phyloP scores from a whole-genome alignment of 768 basidiomycete species.

The button mushroom (Agaricus bisporus) region DNA sequence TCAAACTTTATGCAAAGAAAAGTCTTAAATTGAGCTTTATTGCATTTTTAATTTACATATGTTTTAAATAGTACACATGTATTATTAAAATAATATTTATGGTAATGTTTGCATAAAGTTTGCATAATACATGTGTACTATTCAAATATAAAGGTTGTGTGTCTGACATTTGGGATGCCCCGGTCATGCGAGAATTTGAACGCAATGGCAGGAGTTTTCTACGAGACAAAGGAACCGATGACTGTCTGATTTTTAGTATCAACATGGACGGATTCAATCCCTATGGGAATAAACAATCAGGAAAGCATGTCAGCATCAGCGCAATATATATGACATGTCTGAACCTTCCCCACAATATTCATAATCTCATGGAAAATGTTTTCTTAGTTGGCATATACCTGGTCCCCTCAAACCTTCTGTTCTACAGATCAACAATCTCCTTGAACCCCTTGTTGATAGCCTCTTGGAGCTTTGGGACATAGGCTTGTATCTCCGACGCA shows the following conservation, averaged over 20 bases:
- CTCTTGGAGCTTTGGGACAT: constrained; percentile 21
- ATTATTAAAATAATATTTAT: too few relatives aligned
- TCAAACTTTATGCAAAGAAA: too few relatives aligned
- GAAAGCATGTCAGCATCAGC: constrained; percentile 16
- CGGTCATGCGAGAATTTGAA: not conserved
- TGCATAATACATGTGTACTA: too few relatives aligned
- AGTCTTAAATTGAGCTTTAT: too few relatives aligned
- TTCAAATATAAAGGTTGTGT: too few relatives aligned
- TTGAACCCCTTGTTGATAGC: constrained; percentile 28
- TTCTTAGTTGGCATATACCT: constrained; percentile 19
- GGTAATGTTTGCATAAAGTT: too few relatives aligned
- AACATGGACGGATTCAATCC: constrained; percentile 27
- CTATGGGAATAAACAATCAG: constrained; percentile 17
- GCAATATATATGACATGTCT: constrained; percentile 23
- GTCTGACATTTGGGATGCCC: not conserved
- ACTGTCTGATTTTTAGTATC: constrained; percentile 19
- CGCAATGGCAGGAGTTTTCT: constrained; percentile 13
- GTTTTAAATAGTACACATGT: too few relatives aligned
- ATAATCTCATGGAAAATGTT: constrained; percentile 12
- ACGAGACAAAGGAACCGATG: constrained; percentile 9
- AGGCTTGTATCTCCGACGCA: constrained; percentile 20
- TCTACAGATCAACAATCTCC: constrained; percentile 26
- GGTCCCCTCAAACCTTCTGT: constrained; percentile 18
- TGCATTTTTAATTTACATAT: too few relatives aligned
- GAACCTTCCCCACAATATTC: constrained; percentile 24